Base-by-base conservation (phyloP, 129 eudicot genomes). In the Heracleum sosnowskyi region DNA sequence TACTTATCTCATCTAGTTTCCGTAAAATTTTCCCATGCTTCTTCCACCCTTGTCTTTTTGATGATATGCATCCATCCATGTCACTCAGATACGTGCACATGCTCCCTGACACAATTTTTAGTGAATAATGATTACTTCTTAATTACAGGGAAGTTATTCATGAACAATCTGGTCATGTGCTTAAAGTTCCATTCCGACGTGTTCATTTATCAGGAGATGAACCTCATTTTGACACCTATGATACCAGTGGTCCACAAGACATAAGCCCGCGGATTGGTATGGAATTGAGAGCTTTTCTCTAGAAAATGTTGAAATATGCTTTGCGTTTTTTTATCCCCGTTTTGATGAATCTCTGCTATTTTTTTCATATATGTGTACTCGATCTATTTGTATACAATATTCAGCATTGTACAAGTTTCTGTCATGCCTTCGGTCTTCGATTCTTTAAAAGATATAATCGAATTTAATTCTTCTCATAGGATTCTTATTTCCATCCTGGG, bases 171-270 rank as follows among this genome's bases (percentile, higher is more conserved):
- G 97, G 99, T 47, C 86, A 86, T 82, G 89, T 96, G 80, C 97
- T 96, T 69, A 92, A 88, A 82, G 96, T 96, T 82, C 99, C 99
- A 74, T 96, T 96, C 77, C 85, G 99, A 72, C 93, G 99, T 28
- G 86, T 96, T 77, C 99, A 96, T 79, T 81, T 96, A 6, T 62
- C 95, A 69, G 99, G 99, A 44, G 99, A 96, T 55, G 97, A 90
- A 74, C 97, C 97, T 8, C 97, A 96, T 89, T 96, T 96, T 74
- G 99, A 96, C 80, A 84, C 97, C 36, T 96, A 96, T 76, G 99
- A 96, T 85, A 96, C 97, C 77, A 96, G 99, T 73, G 99, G 99
- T 39, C 99, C 99, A 4, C 99, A 96, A 82, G 83, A 92, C 86
- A 87, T 96, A 77, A 96, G 89, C 88, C 99, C 99, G 0, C 86